Percentiles rank a stretch among this genome's conserved stretches.
Conservation (phyloP, 257 asterid genomes). For the Catharanthus roseus region DNA sequence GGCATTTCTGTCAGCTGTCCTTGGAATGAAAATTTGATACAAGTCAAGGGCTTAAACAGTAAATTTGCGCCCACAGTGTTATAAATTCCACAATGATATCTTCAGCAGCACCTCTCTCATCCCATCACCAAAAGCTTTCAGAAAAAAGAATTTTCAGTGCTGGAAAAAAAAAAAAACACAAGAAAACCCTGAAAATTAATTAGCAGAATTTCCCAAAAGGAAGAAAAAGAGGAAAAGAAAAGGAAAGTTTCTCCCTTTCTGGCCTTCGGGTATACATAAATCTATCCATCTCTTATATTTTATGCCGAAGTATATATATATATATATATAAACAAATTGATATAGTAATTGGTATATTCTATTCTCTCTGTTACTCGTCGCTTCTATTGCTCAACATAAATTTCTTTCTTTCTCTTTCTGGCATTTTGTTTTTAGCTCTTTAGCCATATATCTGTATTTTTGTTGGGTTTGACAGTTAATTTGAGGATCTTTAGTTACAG, state of each 20-base stretch:
- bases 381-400: conserved; percentile 4
- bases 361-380: background rate
- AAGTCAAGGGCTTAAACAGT: background rate
- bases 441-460: background rate
- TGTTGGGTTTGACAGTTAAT: background rate
- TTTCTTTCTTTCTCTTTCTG: background rate
- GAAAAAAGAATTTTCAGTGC: conserved; percentile 31
- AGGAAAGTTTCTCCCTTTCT: conserved; percentile 7
- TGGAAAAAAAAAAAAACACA: conserved; percentile 2
- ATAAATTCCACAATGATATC: conserved; percentile 29
- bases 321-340: background rate
- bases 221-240: background rate
- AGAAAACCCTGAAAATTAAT: conserved; percentile 19
- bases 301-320: background rate
- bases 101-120: conserved; percentile 42
- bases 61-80: conserved; percentile 7
- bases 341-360: background rate
- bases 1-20: background rate
- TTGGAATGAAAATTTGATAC: background rate
- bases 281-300: background rate
- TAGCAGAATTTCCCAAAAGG: conserved; percentile 9
- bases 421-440: background rate
- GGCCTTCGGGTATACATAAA: background rate
- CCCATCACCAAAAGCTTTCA: conserved; percentile 39
- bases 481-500: conserved; percentile 11